These are phyloP conservation scores for Physcomitrium patens DNA, from an alignment of 225 moss, liverwort and hornwort genomes.

Conservation along the genomic window DNA sequence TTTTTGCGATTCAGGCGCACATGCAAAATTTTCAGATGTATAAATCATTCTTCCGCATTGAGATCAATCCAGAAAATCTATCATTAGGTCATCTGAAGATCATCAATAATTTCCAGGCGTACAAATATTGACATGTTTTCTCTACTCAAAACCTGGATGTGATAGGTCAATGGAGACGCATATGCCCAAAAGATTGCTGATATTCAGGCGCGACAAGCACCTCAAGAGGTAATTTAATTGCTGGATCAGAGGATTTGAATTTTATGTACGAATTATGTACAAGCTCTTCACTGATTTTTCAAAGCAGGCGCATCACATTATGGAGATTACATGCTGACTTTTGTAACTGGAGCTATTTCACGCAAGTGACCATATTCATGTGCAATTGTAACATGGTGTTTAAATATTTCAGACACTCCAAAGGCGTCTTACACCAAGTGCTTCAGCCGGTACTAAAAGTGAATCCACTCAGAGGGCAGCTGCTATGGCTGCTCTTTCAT, in stretches of 20 bases:
- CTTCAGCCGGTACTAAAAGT: conserved; percentile 34
- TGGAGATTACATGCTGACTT: not conserved
- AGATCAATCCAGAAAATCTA: not conserved
- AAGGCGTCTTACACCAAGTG: conserved; percentile 37
- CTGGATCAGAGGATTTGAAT: not conserved
- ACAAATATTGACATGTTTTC: not conserved
- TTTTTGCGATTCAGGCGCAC: not conserved
- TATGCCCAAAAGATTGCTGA: conserved; percentile 63
- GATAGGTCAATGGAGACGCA: conserved; percentile 57
- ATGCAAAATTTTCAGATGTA: not conserved
- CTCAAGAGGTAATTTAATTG: conserved; percentile 24
- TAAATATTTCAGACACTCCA: conserved; percentile 37
- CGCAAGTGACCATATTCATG: not conserved
- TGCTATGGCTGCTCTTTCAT: conserved; percentile 76
- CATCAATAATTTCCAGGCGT: not conserved
- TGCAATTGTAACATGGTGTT: not conserved
- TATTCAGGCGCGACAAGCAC: conserved; percentile 53
- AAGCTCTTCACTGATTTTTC: not conserved
- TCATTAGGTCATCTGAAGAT: not conserved
- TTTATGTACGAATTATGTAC: not conserved
- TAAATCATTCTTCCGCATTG: not conserved
- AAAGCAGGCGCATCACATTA: not conserved
- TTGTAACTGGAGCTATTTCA: not conserved
- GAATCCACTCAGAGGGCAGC: conserved; percentile 65
- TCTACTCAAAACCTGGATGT: not conserved